Percentiles rank a stretch among this genome's conserved stretches.
These are phyloP conservation scores for Xylariaceae sp. DNA, from an alignment of 2,329 filamentous ascomycete genomes.

Conservation along the genomic window DNA sequence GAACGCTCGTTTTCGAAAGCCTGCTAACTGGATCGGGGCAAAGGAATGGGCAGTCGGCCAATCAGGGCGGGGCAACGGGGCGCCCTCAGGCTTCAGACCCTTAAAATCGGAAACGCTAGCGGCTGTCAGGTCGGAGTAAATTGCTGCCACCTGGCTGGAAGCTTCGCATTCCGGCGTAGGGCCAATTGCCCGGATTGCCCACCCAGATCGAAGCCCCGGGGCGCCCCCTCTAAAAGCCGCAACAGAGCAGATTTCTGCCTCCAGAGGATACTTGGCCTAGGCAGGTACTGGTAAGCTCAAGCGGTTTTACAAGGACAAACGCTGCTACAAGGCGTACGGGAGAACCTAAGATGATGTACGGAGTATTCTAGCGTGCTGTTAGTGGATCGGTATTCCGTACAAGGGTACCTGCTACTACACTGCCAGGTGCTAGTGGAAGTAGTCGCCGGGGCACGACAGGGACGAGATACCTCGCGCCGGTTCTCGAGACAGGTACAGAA, in stretches of 20 bases:
- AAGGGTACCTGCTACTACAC: not conserved
- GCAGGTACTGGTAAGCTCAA: not conserved
- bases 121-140: not conserved
- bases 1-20: not conserved
- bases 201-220: too few relatives aligned
- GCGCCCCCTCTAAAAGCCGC: too few relatives aligned
- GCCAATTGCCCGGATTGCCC: not conserved
- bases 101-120: not conserved
- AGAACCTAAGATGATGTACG: not conserved
- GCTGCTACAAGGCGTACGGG: not conserved
- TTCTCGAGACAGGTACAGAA: not conserved
- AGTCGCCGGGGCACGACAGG: not conserved
- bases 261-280: too few relatives aligned
- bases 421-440: not conserved
- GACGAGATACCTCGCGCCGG: not conserved
- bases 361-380: not conserved
- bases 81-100: not conserved
- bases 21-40: not conserved
- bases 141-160: not conserved
- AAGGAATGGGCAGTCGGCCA: constrained; percentile 5
- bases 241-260: too few relatives aligned
- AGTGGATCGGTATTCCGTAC: not conserved
- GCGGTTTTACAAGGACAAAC: not conserved
- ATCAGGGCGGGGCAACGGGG: not conserved
- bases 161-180: not conserved